Evolutionary conservation across 2,329 filamentous ascomycete genomes (phyloP).

Genomic region (Fusarium sp.): DNA sequence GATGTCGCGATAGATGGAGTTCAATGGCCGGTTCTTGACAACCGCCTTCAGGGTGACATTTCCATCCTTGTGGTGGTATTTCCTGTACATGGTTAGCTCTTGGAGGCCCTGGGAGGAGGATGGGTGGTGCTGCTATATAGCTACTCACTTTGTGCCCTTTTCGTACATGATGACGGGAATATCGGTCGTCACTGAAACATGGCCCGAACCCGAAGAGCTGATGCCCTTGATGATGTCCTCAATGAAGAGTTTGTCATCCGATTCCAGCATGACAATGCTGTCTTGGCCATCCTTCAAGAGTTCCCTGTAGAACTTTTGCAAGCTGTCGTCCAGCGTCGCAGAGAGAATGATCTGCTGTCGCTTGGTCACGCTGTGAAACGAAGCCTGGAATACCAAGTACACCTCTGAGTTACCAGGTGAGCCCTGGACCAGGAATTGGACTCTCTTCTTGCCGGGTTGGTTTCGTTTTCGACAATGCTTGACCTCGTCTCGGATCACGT

Average conservation of each 20-base stretch:
- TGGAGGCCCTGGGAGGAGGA: neutral
- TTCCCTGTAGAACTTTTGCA: slow-evolving; percentile 5
- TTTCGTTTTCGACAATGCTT: slow-evolving; percentile 50
- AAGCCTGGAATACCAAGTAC: slow-evolving; percentile 52
- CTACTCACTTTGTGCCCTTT: slow-evolving; percentile 16
- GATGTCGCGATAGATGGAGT: slow-evolving; percentile 46
- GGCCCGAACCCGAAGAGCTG: fast-evolving
- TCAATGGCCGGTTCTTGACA: slow-evolving; percentile 50
- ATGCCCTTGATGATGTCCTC: neutral
- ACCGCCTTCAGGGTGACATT: slow-evolving; percentile 36
- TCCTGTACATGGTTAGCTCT: slow-evolving; percentile 2
- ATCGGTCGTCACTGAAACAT: neutral
- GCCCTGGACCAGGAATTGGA: slow-evolving; percentile 53
- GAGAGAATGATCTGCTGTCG: slow-evolving; percentile 51
- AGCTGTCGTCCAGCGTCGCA: slow-evolving; percentile 4
- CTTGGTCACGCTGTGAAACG: slow-evolving; percentile 47
- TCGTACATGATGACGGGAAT: slow-evolving; percentile 4
- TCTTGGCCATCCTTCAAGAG: slow-evolving; percentile 5
- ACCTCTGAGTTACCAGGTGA: slow-evolving; percentile 47
- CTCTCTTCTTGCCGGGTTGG: slow-evolving; percentile 44
- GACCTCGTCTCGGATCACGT: slow-evolving; percentile 45
- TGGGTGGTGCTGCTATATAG: no score
- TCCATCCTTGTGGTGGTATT: slow-evolving; percentile 38
- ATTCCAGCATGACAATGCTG: slow-evolving; percentile 30
- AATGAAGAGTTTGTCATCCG: neutral